These are phyloP conservation scores for Neonectria neomacrospora DNA, from an alignment of 2,329 filamentous ascomycete species.

Conservation along the genomic window DNA sequence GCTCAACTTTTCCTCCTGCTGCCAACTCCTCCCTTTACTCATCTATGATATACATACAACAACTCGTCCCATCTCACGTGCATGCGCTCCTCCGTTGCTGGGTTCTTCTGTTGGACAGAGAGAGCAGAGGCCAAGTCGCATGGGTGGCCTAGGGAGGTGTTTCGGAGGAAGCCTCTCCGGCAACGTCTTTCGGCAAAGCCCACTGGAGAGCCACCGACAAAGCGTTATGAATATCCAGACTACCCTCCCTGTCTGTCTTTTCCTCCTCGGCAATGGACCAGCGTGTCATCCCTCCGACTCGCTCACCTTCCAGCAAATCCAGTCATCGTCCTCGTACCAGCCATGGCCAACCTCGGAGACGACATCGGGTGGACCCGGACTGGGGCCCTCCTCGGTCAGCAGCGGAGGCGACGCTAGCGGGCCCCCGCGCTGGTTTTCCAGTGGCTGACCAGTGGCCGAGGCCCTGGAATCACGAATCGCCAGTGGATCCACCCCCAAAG, in stretches of 20 bases:
- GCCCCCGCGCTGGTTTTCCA: slow-evolving; percentile 14
- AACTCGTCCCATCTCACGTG: background rate
- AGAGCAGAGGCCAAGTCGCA: no score
- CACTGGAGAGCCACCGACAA: no score
- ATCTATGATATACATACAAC: no score
- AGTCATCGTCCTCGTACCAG: background rate
- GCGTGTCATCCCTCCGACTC: no score
- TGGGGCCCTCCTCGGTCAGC: slow-evolving; percentile 11
- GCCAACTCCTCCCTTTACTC: background rate
- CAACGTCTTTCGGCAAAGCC: background rate
- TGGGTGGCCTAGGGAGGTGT: background rate
- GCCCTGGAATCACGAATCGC: background rate
- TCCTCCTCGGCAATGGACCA: background rate
- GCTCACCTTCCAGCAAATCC: background rate
- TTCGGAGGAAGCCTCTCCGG: background rate
- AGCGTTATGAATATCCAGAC: background rate
- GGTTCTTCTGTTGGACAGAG: no score
- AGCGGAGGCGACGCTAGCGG: slow-evolving; percentile 12
- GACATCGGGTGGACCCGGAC: slow-evolving; percentile 24
- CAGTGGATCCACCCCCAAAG: slow-evolving; percentile 20
- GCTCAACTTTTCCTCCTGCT: background rate
- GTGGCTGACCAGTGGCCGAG: slow-evolving; percentile 11
- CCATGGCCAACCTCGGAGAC: slow-evolving; percentile 19
- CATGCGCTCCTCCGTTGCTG: no score
- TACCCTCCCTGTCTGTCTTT: background rate